Conservation (phyloP, 345 rosid species). For the Arabidopsis thaliana region TAIR10.1 NC_003071.7:14266501-14267000, state of each 20-base stretch:
- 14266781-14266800: slow-evolving; percentile 97
- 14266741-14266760: slow-evolving; percentile 83
- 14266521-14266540: slow-evolving; percentile 85
- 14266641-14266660: slow-evolving; percentile 90
- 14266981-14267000: slow-evolving; percentile 88
- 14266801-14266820: slow-evolving; percentile 97
- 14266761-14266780: slow-evolving; percentile 93
- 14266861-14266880: slow-evolving; percentile 87
- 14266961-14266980: slow-evolving; percentile 93
- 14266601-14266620: slow-evolving; percentile 96
- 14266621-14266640: slow-evolving; percentile 73
- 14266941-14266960: slow-evolving; percentile 93
- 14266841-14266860: slow-evolving; percentile 96
- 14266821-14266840: slow-evolving; percentile 90
- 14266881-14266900: slow-evolving; percentile 88
- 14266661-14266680: slow-evolving; percentile 96
- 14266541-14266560: slow-evolving; percentile 97
- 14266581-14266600: slow-evolving; percentile 91
- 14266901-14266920: slow-evolving; percentile 74
- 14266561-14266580: slow-evolving; percentile 91
- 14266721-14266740: slow-evolving; percentile 85
- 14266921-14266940: slow-evolving; percentile 88
- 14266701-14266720: slow-evolving; percentile 95
- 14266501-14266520: slow-evolving; percentile 91
- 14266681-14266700: slow-evolving; percentile 93